These are phyloP conservation scores for Marchantia polymorpha DNA, from an alignment of 225 moss, liverwort and hornwort species.

Conservation along the genomic window DNA sequence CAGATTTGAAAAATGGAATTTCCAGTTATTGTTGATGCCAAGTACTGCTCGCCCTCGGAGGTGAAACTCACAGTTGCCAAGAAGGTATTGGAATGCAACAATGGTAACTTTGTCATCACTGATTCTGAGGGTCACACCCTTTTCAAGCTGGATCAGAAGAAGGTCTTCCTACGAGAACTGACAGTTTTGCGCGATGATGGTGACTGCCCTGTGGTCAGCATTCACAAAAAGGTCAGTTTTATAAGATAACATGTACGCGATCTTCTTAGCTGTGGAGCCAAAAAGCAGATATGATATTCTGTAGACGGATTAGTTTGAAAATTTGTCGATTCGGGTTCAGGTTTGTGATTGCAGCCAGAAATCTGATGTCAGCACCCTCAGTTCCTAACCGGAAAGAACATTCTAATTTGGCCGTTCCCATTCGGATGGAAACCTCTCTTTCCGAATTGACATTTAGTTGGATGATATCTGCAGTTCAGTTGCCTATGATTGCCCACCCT, in stretches of 20 bases:
- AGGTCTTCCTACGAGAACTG: constrained; percentile 26
- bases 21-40: constrained; percentile 13
- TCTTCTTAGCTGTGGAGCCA: neutral
- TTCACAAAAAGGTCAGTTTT: constrained; percentile 4
- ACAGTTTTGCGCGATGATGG: constrained; percentile 27
- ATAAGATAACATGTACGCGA: neutral
- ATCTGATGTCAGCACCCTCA: neutral
- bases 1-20: constrained; percentile 2
- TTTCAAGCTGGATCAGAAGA: constrained; percentile 30
- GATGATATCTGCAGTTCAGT: neutral
- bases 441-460: neutral
- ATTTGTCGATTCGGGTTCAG: no score
- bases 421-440: no score
- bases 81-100: constrained; percentile 3
- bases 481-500: neutral
- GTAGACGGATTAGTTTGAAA: no score
- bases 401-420: no score
- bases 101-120: constrained; percentile 39
- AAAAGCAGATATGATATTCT: neutral
- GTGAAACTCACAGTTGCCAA: constrained; percentile 23
- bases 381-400: no score
- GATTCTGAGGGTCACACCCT: constrained; percentile 22
- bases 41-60: constrained; percentile 15
- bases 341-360: neutral
- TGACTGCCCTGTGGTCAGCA: constrained; percentile 21